Evolutionary conservation across 2,329 filamentous ascomycete species (phyloP), one percentile per base, ranked within the genome.

Genomic region (Zalaria sp.): DNA sequence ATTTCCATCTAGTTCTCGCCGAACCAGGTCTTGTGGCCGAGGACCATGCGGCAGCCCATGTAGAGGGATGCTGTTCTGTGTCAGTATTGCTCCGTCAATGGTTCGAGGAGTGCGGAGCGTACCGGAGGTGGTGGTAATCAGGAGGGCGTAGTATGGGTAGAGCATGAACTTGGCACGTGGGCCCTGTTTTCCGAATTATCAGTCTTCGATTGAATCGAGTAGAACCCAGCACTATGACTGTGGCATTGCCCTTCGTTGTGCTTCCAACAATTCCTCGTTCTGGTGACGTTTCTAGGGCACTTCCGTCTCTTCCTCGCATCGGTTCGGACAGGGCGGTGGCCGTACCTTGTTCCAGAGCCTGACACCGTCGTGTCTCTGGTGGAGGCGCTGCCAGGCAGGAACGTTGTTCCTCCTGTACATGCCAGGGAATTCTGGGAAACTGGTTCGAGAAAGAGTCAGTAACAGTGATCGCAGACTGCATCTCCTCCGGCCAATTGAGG

Each of bases 341-440:
- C 80, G 61, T 73, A 88, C 83, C 66, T 87, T 86, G 64, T 75
- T 69, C 83, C 83, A 88, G 61, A 84, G 64, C 56, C 83, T 77
- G 52, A 77, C 64, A 56, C 74, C 76, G 64, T 82, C 82, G 53
- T 83, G 79, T 51, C 72, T 68, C 69, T 87, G 83, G 71, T 84
- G 86, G 53, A 75, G 65, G 57, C 75, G 72, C 73, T 89, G 83
- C 68, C 81, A 73, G 59, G 81, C 56, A 43, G 81, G 81, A 56
- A 88, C 83, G 57, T 73, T 75, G 75, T 89, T 89, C 61, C 75
- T 72, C 63, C 79, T 78, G 73, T 83, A 69, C 68, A 86, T 54
- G 40, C 58, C 57, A 25, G 59, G 58, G 52, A 57, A 54, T 37
- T 36, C 7, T 7, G 29, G 29, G 7, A 32, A 18, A 18, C 18